Conservation (phyloP, 2,329 filamentous ascomycete genomes). For the Rhinocladiella mackenziei region DNA sequence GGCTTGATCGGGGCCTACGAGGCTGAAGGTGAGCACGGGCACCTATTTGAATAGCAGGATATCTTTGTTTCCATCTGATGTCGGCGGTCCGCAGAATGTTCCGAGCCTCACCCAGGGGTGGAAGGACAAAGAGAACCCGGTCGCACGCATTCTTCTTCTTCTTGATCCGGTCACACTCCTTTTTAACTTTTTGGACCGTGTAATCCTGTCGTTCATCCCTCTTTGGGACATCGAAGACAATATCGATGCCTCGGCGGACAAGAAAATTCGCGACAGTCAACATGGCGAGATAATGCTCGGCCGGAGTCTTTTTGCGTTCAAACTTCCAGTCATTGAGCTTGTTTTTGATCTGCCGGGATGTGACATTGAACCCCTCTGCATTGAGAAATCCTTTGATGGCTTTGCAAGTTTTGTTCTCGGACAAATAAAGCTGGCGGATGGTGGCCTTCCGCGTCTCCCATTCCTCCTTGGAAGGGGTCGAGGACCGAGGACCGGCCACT, state of each 20-base stretch:
- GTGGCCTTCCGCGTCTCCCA: slow-evolving; percentile 19
- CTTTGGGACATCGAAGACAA: slow-evolving; percentile 21
- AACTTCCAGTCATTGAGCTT: slow-evolving; percentile 23
- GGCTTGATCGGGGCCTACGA: too few relatives aligned
- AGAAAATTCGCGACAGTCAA: slow-evolving; percentile 9
- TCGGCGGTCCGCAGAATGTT: slow-evolving; percentile 3
- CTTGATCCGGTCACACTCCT: slow-evolving; percentile 22
- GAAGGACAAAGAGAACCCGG: slow-evolving; percentile 2
- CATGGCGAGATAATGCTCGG: slow-evolving; percentile 22
- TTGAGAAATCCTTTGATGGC: slow-evolving; percentile 14
- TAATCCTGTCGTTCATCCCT: slow-evolving; percentile 7
- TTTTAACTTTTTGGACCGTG: slow-evolving; percentile 15
- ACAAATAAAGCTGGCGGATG: slow-evolving; percentile 19
- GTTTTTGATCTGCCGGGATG: slow-evolving; percentile 22
- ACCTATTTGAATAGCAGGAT: background rate
- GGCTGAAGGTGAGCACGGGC: background rate
- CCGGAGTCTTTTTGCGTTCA: slow-evolving; percentile 21
- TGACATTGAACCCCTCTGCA: slow-evolving; percentile 12
- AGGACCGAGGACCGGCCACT: slow-evolving; percentile 13
- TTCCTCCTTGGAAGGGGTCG: slow-evolving; percentile 12
- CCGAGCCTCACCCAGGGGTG: slow-evolving; percentile 8
- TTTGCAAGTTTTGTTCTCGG: slow-evolving; percentile 14
- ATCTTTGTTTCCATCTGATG: slow-evolving; percentile 5
- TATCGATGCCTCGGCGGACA: slow-evolving; percentile 1
- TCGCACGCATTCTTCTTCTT: slow-evolving; percentile 8